Conservation (phyloP, 23 red algal genomes). For the Agarophyton chilense region DNA sequence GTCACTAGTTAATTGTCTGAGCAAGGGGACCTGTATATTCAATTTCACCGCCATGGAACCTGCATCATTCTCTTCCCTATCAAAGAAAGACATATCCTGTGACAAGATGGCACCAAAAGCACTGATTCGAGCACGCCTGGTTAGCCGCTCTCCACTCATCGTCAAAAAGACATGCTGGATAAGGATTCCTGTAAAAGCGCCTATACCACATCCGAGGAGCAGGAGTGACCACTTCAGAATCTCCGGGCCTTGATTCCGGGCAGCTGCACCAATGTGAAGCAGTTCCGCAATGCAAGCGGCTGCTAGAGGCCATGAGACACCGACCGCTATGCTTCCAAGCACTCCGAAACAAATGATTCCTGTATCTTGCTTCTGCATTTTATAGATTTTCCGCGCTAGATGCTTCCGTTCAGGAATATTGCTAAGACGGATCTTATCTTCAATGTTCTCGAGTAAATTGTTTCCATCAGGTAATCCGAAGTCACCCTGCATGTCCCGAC, state of each 20-base stretch:
- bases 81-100: conserved; percentile 76
- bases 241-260: background rate
- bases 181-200: conserved; percentile 1
- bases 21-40: conserved; percentile 14
- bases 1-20: conserved; percentile 32
- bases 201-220: conserved; percentile 33
- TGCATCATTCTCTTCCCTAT: conserved; percentile 55
- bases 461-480: background rate
- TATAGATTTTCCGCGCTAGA: background rate
- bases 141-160: conserved; percentile 71
- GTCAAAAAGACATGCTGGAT: conserved; percentile 59
- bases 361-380: background rate
- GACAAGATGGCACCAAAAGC: conserved; percentile 68
- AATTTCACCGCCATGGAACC: conserved; percentile 41
- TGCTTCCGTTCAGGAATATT: background rate
- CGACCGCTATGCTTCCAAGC: background rate
- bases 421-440: background rate
- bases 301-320: conserved; percentile 35
- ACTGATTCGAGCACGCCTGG: conserved; percentile 39
- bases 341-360: background rate
- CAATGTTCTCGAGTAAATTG: background rate
- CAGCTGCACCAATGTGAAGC: conserved; percentile 9
- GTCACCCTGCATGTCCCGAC: background rate
- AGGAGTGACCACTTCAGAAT: conserved; percentile 19
- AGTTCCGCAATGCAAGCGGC: conserved; percentile 20